phyloP scores from a whole-genome alignment of 176 grass and related monocot genomes.

The Zoysia pacifica region DNA sequence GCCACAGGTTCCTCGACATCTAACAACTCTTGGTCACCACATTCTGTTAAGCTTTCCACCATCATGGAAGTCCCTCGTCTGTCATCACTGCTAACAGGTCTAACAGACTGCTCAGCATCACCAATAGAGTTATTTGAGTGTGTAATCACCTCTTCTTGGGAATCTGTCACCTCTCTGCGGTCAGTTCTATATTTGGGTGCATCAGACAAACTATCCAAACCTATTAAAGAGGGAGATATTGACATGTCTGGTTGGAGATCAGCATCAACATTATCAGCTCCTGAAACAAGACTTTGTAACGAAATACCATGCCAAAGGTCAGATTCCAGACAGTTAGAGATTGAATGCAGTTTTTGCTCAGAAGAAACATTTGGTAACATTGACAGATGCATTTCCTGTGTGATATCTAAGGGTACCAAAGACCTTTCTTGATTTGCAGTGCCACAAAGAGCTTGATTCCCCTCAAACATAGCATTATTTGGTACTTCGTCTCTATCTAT shows the following conservation, averaged over 20 bases:
- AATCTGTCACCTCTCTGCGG: conserved; percentile 27
- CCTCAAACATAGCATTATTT: conserved; percentile 37
- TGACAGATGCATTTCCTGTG: conserved; percentile 44
- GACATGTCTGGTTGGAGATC: conserved; percentile 32
- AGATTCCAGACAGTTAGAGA: conserved; percentile 42
- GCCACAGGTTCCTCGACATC: conserved; percentile 40
- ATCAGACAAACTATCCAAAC: conserved; percentile 34
- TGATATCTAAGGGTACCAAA: conserved; percentile 28
- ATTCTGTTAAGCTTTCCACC: conserved; percentile 29
- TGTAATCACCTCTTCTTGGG: conserved; percentile 45
- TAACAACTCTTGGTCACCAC: conserved; percentile 17
- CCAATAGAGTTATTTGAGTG: conserved; percentile 20
- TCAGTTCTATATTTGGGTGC: conserved; percentile 23
- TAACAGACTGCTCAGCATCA: conserved; percentile 38
- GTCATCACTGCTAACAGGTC: conserved; percentile 21
- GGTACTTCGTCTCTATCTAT: conserved; percentile 44
- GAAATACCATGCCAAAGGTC: conserved; percentile 57
- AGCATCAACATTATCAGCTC: conserved; percentile 2
- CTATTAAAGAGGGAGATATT: conserved; percentile 39
- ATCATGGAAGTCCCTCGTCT: conserved; percentile 15
- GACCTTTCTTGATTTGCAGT: conserved; percentile 41
- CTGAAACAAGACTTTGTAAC: conserved; percentile 50
- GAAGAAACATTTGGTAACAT: conserved; percentile 40
- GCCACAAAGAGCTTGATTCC: conserved; percentile 29
- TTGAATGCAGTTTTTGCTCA: conserved; percentile 45